Percentiles rank a stretch among this genome's conserved stretches.
Evolutionary conservation across 1,139 yeast genomes (phyloP).

Genomic region (Yamadazyma pseudoaaseri): DNA sequence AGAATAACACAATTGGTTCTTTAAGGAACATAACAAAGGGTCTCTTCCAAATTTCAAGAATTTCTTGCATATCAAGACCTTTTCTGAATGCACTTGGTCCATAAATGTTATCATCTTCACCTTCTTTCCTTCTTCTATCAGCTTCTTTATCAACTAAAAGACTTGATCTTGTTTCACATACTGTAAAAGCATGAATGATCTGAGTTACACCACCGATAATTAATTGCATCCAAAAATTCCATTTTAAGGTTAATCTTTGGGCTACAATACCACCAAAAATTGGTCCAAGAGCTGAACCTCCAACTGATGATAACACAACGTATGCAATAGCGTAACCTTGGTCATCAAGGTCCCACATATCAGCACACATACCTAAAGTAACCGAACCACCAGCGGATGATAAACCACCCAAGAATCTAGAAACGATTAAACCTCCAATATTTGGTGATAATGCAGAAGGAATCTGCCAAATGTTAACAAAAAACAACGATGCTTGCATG

Average conservation of each 20-base stretch:
- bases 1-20: constrained; percentile 38
- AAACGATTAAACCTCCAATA: constrained; percentile 26
- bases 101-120: constrained; percentile 25
- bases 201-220: constrained; percentile 34
- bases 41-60: constrained; percentile 28
- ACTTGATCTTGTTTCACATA: constrained; percentile 31
- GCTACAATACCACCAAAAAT: constrained; percentile 35
- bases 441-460: constrained; percentile 34
- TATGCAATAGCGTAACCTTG: constrained; percentile 38
- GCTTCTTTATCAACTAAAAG: constrained; percentile 34
- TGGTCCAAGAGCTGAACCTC: constrained; percentile 37
- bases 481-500: constrained; percentile 29
- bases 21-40: constrained; percentile 35
- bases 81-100: constrained; percentile 27
- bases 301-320: constrained; percentile 37
- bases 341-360: constrained; percentile 36
- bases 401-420: constrained; percentile 28
- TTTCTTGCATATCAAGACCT: constrained; percentile 20
- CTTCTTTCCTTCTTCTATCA: constrained; percentile 27
- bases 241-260: constrained; percentile 25
- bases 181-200: constrained; percentile 27
- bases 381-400: constrained; percentile 40
- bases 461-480: constrained; percentile 37
- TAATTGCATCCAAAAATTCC: constrained; percentile 41
- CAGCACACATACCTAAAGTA: constrained; percentile 40